A percentile compares a stretch with the other conserved stretches of the same genome.
These are phyloP conservation scores for Melampsora americana DNA, from an alignment of 1,284 basidiomycete genomes.

Conservation along the genomic window DNA sequence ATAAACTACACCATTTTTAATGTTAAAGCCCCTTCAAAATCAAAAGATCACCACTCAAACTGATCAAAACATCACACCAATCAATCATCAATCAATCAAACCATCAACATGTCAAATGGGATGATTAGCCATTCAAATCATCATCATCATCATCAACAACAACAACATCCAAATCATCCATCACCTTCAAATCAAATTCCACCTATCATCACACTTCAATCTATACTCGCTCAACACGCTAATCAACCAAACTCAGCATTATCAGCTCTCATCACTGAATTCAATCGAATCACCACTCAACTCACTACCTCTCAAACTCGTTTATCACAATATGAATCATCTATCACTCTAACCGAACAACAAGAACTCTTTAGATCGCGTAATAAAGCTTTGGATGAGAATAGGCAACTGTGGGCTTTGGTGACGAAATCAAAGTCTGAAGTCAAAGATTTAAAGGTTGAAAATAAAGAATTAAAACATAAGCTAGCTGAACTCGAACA, in stretches of 20 bases:
- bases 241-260: background rate
- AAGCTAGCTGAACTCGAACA: background rate
- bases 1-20: too few species aligned
- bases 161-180: background rate
- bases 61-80: too few species aligned
- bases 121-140: background rate
- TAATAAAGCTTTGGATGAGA: conserved; percentile 27
- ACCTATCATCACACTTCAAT: conserved; percentile 2
- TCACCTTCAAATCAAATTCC: background rate
- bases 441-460: conserved; percentile 19
- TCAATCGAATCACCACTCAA: conserved; percentile 6
- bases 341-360: background rate
- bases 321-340: background rate
- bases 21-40: background rate
- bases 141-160: background rate
- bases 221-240: background rate
- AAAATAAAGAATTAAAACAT: conserved; percentile 28
- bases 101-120: background rate
- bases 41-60: background rate
- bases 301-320: conserved; percentile 1
- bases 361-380: background rate
- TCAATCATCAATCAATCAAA: conserved; percentile 2
- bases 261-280: background rate
- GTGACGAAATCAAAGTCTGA: conserved; percentile 32
- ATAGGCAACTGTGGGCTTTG: conserved; percentile 39